Evolutionary conservation across 2,329 filamentous ascomycete species (phyloP), one percentile per base, ranked within the genome.

Genomic region (Pyrenochaeta sp.): DNA sequence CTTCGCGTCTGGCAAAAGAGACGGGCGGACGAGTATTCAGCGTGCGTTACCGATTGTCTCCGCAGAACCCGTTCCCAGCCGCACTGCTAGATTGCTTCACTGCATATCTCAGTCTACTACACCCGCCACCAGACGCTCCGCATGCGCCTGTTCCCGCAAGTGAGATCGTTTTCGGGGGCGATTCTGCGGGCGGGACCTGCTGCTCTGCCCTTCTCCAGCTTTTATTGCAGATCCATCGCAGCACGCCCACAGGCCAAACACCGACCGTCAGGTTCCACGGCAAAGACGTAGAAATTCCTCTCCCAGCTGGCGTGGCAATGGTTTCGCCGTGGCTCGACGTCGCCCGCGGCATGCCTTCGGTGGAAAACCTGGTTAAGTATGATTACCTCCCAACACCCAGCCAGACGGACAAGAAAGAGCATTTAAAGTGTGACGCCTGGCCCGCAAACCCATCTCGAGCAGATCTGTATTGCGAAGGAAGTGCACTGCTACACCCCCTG

Each of bases 171-270:
- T 75, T 94, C 55, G 79, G 81, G 2, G 89, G 89, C 26, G 89
- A 94, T 63, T 87, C 82, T 44, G 89, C 90, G 3, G 89, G 90
- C 10, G 89, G 87, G 2, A 88, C 88, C 55, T 80, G 93, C 27
- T 72, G 77, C 10, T 77, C 90, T 10, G 80, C 82, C 1, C 77
- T 94, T 0, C 74, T 88, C 1, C 87, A 90, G 63, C 76, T 87
- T 0, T 60, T 93, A 1, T 76, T 92, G 1, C 81, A 90, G 42
- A 73, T 92, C 10, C 74, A 77, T 40, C 74, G 76, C 21, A 62
- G 60, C 13, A 48, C 56, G 5, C 52, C 60, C 69, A 72, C 26
- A 73, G 77, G 39, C 69, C 74, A 51, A 60, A 68, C 48, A 48
- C 72, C 57, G 15, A 78, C 68, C 2, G 72, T 90, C 18, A 49